Evolutionary conservation across 2,329 filamentous ascomycete genomes (phyloP).

Genomic region (Fusarium austroafricanum): DNA sequence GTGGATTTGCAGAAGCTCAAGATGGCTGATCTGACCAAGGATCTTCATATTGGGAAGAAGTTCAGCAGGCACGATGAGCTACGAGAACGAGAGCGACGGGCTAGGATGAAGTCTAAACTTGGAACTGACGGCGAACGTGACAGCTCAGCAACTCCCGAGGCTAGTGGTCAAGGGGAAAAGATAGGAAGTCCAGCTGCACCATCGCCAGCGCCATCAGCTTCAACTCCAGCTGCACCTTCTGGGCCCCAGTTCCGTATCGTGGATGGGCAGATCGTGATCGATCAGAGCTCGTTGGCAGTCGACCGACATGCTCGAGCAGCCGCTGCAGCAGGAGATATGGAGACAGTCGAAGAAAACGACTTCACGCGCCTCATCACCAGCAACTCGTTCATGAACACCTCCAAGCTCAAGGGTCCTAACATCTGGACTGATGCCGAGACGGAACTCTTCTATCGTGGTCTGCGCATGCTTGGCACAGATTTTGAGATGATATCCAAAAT

Average conservation of each 20-base stretch:
- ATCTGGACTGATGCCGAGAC: constrained; percentile 79
- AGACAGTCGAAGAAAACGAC: constrained; percentile 81
- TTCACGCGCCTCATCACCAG: constrained; percentile 78
- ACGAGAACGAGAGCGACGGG: constrained; percentile 70
- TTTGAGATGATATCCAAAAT: constrained; percentile 83
- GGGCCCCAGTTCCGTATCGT: constrained; percentile 72
- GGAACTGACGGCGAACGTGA: constrained; percentile 44
- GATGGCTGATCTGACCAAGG: constrained; percentile 78
- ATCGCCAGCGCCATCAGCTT: constrained; percentile 41
- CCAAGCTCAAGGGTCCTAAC: constrained; percentile 72
- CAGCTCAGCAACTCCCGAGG: constrained; percentile 38
- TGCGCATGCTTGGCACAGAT: constrained; percentile 83
- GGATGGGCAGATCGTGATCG: constrained; percentile 78
- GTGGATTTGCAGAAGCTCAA: constrained; percentile 75
- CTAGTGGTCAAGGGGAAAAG: constrained; percentile 31
- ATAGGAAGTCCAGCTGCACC: constrained; percentile 41
- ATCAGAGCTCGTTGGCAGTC: constrained; percentile 74
- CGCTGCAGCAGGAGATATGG: constrained; percentile 62
- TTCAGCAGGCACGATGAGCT: constrained; percentile 81
- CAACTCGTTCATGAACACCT: constrained; percentile 70
- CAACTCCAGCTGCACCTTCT: constrained; percentile 47
- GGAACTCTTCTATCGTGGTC: constrained; percentile 78
- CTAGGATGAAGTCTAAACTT: constrained; percentile 49
- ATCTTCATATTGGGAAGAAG: constrained; percentile 77
- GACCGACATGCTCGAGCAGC: constrained; percentile 74